Percentiles rank a stretch among this genome's conserved stretches.
Evolutionary conservation across 1,284 basidiomycete species (phyloP).

Genomic region (Lentinula novae-zelandiae): DNA sequence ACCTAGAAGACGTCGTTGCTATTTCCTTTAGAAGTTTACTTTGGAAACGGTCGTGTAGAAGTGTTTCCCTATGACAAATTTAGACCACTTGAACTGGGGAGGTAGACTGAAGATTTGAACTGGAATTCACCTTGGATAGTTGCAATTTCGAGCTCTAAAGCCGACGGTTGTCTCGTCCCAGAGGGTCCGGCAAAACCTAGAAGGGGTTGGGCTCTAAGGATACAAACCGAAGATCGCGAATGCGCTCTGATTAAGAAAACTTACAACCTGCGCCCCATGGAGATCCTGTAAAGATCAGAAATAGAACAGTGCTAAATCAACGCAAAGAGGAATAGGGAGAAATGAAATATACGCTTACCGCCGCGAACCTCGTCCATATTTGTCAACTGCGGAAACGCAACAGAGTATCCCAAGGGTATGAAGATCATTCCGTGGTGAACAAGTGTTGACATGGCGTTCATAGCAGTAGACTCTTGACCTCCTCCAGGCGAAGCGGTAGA

Average conservation of each 20-base stretch:
- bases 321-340: not conserved
- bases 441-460: conserved; percentile 68
- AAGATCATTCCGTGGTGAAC: conserved; percentile 79
- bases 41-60: conserved; percentile 2
- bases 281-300: conserved; percentile 37
- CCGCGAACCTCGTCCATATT: conserved; percentile 67
- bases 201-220: not conserved
- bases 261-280: conserved; percentile 60
- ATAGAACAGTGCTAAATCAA: not conserved
- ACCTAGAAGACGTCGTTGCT: not conserved
- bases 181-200: conserved; percentile 54
- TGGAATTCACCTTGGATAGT: conserved; percentile 1
- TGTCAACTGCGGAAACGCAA: conserved; percentile 52
- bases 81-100: not conserved
- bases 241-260: not conserved
- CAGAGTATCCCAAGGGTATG: conserved; percentile 77
- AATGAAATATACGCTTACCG: conserved; percentile 38
- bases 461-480: conserved; percentile 70
- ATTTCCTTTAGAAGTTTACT: not conserved
- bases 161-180: conserved; percentile 59
- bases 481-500: conserved; percentile 65
- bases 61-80: not conserved
- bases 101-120: not conserved
- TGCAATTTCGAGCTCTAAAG: conserved; percentile 46
- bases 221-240: not conserved